Percentiles rank a stretch among this genome's conserved stretches.
These are phyloP conservation scores for Arthromyces matolae DNA, from an alignment of 768 basidiomycete species.

Conservation along the genomic window DNA sequence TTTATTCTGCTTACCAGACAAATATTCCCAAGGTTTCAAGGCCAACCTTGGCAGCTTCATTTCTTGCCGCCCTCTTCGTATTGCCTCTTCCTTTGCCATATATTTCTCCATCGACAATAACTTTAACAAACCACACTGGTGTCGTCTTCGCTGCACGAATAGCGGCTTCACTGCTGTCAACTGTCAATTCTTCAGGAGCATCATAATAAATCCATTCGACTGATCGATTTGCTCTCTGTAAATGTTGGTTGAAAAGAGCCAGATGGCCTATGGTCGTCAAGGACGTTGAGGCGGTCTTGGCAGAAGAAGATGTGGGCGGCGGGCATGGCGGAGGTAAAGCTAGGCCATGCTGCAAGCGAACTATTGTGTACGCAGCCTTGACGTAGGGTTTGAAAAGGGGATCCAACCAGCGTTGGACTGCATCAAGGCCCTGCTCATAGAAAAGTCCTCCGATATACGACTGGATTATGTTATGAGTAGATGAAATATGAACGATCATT, in stretches of 20 bases:
- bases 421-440: conserved; percentile 60
- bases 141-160: conserved; percentile 55
- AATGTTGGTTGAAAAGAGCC: conserved; percentile 74
- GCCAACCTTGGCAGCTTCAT: conserved; percentile 78
- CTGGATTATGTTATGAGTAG: conserved; percentile 32
- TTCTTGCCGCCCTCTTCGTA: conserved; percentile 77
- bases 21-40: conserved; percentile 54
- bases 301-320: conserved; percentile 19
- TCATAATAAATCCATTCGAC: conserved; percentile 75
- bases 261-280: conserved; percentile 55
- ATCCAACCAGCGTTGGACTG: conserved; percentile 56
- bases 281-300: conserved; percentile 15
- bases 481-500: background rate
- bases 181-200: conserved; percentile 14
- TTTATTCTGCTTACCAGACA: conserved; percentile 44
- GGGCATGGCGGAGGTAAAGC: conserved; percentile 30
- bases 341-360: conserved; percentile 67
- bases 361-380: conserved; percentile 54
- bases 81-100: conserved; percentile 63
- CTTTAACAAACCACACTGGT: conserved; percentile 70
- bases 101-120: conserved; percentile 55
- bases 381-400: conserved; percentile 63
- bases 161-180: conserved; percentile 18
- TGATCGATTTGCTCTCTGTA: conserved; percentile 52
- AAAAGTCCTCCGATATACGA: conserved; percentile 79